A percentile compares a stretch with the other conserved stretches of the same genome.
phyloP scores from a whole-genome alignment of 768 basidiomycete species.

The Boletellus emodensis region DNA sequence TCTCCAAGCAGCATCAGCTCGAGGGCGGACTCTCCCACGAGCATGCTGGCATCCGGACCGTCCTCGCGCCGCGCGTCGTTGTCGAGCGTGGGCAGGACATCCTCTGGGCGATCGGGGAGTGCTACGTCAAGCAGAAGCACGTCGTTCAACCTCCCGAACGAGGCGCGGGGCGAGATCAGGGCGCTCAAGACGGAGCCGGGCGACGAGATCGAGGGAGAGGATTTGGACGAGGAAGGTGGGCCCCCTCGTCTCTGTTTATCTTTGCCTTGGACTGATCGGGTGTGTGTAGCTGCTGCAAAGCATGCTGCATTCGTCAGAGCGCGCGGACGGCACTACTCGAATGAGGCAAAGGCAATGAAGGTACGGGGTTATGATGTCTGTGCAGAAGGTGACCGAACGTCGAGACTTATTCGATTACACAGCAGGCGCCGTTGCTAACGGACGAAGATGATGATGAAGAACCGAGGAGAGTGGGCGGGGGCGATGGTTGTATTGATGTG shows the following conservation, averaged over 20 bases:
- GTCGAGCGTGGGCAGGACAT: constrained; percentile 54
- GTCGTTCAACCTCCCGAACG: constrained; percentile 75
- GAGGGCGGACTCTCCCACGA: constrained; percentile 51
- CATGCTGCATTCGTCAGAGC: constrained; percentile 80
- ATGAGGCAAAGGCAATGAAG: constrained; percentile 93
- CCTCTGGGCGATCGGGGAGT: constrained; percentile 58
- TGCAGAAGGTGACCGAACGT: neutral
- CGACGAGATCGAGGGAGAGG: constrained; percentile 67
- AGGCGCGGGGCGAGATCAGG: constrained; percentile 58
- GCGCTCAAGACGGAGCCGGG: constrained; percentile 39
- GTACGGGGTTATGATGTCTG: constrained; percentile 33
- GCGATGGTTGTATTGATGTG: constrained; percentile 15
- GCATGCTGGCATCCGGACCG: constrained; percentile 57
- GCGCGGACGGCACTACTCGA: constrained; percentile 81
- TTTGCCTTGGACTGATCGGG: constrained; percentile 1
- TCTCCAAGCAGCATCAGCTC: constrained; percentile 41
- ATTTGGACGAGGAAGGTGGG: constrained; percentile 88
- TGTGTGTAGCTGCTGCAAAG: constrained; percentile 68
- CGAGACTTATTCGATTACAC: constrained; percentile 4
- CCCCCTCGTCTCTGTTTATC: neutral
- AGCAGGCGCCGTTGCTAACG: constrained; percentile 65
- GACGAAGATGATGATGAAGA: constrained; percentile 54
- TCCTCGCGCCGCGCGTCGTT: constrained; percentile 74
- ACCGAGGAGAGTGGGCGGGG: neutral
- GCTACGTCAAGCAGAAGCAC: constrained; percentile 74